Percentiles rank a stretch among this genome's conserved stretches.
These are phyloP conservation scores for Salpingoeca rosetta DNA, from an alignment of 78 protist species.

Conservation along the genomic window DNA sequence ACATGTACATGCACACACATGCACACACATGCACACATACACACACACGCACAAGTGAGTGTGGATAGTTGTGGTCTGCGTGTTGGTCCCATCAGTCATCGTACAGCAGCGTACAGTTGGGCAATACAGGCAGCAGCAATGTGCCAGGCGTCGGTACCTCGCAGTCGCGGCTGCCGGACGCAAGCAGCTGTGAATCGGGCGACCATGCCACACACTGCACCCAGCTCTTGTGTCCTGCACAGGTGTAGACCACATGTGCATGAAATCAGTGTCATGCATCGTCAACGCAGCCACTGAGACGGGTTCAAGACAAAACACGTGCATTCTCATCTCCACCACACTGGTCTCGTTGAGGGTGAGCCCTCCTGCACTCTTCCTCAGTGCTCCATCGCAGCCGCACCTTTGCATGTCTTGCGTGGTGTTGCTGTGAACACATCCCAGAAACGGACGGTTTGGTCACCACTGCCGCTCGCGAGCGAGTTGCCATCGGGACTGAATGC, in stretches of 20 bases:
- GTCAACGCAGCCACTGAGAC: too few relatives aligned
- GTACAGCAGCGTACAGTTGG: too few relatives aligned
- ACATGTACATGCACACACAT: conserved; percentile 65
- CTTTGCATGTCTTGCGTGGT: conserved; percentile 44
- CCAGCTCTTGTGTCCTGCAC: conserved; percentile 72
- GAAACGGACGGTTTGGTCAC: conserved; percentile 79
- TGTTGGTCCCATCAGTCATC: too few relatives aligned
- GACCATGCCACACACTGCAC: conserved; percentile 85
- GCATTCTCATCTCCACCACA: neutral
- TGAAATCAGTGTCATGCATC: too few relatives aligned
- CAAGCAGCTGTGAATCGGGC: conserved; percentile 76
- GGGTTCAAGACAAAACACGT: neutral
- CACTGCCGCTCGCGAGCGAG: conserved; percentile 67
- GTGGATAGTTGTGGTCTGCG: too few relatives aligned
- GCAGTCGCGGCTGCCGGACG: conserved; percentile 77
- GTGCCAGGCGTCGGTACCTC: too few relatives aligned
- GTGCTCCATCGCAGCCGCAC: neutral
- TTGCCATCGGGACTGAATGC: conserved; percentile 85
- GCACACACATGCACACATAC: too few relatives aligned
- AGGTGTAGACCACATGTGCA: too few relatives aligned
- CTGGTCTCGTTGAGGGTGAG: conserved; percentile 11
- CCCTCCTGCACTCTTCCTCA: neutral
- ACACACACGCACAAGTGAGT: too few relatives aligned
- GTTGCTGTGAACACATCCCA: conserved; percentile 87
- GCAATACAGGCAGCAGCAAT: too few relatives aligned